These are phyloP conservation scores for Verticillium longisporum DNA, from an alignment of 2,329 filamentous ascomycete genomes.

Conservation along the genomic window DNA sequence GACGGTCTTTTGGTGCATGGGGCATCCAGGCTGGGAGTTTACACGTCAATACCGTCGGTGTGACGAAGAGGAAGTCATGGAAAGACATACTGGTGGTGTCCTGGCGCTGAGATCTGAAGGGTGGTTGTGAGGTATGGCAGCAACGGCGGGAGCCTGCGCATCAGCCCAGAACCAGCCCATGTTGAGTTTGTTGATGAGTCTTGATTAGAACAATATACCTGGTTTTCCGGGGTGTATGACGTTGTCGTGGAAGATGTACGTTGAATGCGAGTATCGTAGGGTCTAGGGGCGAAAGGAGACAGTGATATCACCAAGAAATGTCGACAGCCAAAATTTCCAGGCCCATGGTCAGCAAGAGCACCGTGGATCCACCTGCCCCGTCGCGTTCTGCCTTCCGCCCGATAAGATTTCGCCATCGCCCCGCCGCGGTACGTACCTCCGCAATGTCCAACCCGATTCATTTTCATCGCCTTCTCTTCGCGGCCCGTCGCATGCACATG, in stretches of 20 bases:
- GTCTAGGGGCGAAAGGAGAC: not conserved
- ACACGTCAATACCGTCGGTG: slow-evolving; percentile 7
- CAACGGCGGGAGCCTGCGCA: slow-evolving; percentile 21
- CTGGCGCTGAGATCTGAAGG: slow-evolving; percentile 11
- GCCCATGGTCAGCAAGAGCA: not conserved
- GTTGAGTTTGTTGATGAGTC: not conserved
- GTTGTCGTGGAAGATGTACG: too few species aligned
- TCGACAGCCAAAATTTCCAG: not conserved
- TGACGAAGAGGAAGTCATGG: not conserved
- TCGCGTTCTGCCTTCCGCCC: not conserved
- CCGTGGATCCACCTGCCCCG: not conserved
- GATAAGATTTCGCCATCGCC: not conserved
- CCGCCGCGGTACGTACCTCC: not conserved
- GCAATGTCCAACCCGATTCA: not conserved
- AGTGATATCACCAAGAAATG: slow-evolving; percentile 1
- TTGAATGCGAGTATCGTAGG: too few species aligned
- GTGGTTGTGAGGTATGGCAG: slow-evolving; percentile 14
- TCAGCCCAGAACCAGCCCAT: slow-evolving; percentile 65
- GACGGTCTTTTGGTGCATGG: slow-evolving; percentile 49
- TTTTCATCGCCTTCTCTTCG: not conserved
- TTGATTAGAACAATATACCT: not conserved
- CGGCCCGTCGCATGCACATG: slow-evolving; percentile 8
- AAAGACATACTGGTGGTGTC: slow-evolving; percentile 31
- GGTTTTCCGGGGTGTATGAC: too few species aligned
- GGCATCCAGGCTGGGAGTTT: slow-evolving; percentile 39